Conservation (phyloP, 2,329 filamentous ascomycete species). For the Stylonectria norvegica region DNA sequence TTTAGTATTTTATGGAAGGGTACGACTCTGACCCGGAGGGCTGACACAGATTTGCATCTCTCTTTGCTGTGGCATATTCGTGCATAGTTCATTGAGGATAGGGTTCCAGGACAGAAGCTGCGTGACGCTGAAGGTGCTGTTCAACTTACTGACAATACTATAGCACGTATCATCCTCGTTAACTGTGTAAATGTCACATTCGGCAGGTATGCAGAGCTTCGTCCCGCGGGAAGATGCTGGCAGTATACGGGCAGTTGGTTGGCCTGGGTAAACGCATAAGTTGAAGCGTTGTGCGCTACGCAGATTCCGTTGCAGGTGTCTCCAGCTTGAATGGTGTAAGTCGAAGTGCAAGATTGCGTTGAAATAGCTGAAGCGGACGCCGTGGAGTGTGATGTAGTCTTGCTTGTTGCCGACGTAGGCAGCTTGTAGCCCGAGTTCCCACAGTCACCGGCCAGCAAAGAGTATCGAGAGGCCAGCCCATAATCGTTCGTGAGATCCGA, state of each 20-base stretch:
- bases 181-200: slow-evolving; percentile 6
- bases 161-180: slow-evolving; percentile 1
- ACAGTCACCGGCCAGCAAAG: too few species aligned
- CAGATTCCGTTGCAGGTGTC: slow-evolving; percentile 8
- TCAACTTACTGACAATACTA: background rate
- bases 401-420: background rate
- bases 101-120: slow-evolving; percentile 4
- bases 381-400: background rate
- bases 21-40: background rate
- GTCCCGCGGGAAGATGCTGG: slow-evolving; percentile 1
- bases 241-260: slow-evolving; percentile 1
- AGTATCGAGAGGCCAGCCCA: too few species aligned
- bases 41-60: slow-evolving; percentile 5
- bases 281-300: slow-evolving; percentile 4
- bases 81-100: slow-evolving; percentile 3
- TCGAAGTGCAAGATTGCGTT: background rate
- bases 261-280: background rate
- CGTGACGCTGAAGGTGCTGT: background rate
- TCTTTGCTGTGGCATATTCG: slow-evolving; percentile 4
- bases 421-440: too few species aligned
- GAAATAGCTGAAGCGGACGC: background rate
- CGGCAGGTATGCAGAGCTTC: slow-evolving; percentile 1
- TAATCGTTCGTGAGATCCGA: too few species aligned
- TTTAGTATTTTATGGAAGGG: background rate
- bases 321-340: background rate